Percentiles rank a stretch among this genome's conserved stretches.
phyloP scores from a whole-genome alignment of 106 monocot species.

The Dendrobium chrysotoxum region DNA sequence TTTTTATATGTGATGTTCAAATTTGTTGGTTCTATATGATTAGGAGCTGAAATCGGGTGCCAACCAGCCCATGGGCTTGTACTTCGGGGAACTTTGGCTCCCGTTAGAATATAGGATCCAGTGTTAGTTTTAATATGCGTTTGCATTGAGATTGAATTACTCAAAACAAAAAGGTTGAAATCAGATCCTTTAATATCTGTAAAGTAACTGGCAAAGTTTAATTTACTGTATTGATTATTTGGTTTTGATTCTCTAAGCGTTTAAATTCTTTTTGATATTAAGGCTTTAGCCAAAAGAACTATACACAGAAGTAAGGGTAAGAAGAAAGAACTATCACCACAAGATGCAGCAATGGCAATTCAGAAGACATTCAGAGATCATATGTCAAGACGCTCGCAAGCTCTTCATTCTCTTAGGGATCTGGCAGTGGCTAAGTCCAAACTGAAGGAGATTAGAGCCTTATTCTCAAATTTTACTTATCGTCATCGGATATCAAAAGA shows the following conservation, averaged over 20 bases:
- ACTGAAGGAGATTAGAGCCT: conserved; percentile 75
- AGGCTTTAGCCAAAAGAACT: conserved; percentile 60
- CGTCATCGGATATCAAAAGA: conserved; percentile 57
- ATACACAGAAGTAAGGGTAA: conserved; percentile 44
- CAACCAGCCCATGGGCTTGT: no score
- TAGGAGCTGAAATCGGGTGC: no score
- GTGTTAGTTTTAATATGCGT: no score
- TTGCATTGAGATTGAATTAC: no score
- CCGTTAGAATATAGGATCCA: no score
- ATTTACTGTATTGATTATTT: not conserved
- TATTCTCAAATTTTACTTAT: conserved; percentile 79
- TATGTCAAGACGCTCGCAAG: conserved; percentile 53
- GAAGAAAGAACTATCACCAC: conserved; percentile 62
- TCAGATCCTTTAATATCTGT: no score
- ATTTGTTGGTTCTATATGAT: no score
- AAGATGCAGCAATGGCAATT: conserved; percentile 79
- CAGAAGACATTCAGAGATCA: conserved; percentile 67
- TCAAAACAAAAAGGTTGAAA: no score
- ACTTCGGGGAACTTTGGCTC: no score
- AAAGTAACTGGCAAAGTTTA: no score
- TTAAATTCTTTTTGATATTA: conserved; percentile 8
- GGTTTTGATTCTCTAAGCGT: not conserved
- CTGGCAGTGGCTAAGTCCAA: conserved; percentile 79
- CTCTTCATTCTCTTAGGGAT: conserved; percentile 66
- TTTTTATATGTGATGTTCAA: no score